Conservation (phyloP, 192 early-diverging fungal genomes). For the Backusella tarrabulga region DNA sequence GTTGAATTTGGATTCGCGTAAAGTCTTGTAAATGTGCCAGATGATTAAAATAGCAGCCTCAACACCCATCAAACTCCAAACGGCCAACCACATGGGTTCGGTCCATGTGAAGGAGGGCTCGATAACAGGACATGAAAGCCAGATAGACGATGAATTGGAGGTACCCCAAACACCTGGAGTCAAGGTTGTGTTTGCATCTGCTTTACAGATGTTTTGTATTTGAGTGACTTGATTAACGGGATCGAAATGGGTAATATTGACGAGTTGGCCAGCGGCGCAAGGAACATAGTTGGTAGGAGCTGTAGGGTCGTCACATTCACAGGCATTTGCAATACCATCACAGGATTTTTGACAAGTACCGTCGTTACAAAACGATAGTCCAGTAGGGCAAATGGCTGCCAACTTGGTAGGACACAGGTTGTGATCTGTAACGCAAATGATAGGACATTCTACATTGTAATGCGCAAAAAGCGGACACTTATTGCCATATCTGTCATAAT, state of each 20-base stretch:
- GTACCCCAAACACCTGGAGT: constrained; percentile 16
- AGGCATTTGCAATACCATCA: constrained; percentile 44
- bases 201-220: constrained; percentile 27
- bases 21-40: constrained; percentile 55
- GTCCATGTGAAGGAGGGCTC: constrained; percentile 44
- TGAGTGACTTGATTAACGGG: constrained; percentile 43
- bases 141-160: constrained; percentile 27
- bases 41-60: constrained; percentile 43
- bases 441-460: constrained; percentile 47
- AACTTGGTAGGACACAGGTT: constrained; percentile 47
- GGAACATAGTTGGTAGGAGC: constrained; percentile 40
- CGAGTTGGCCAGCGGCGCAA: constrained; percentile 45
- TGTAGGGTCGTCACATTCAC: constrained; percentile 44
- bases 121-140: constrained; percentile 50
- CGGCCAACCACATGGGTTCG: constrained; percentile 55
- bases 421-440: constrained; percentile 50
- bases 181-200: constrained; percentile 1
- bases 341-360: constrained; percentile 51
- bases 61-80: constrained; percentile 47
- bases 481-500: constrained; percentile 46
- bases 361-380: constrained; percentile 52
- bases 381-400: constrained; percentile 35
- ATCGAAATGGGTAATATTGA: constrained; percentile 47
- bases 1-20: constrained; percentile 24
- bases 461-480: constrained; percentile 49